Evolutionary conservation across 176 grass and related monocot genomes (phyloP), one percentile per base, ranked within the genome.

Genomic region (Oryza glumipatula): DNA sequence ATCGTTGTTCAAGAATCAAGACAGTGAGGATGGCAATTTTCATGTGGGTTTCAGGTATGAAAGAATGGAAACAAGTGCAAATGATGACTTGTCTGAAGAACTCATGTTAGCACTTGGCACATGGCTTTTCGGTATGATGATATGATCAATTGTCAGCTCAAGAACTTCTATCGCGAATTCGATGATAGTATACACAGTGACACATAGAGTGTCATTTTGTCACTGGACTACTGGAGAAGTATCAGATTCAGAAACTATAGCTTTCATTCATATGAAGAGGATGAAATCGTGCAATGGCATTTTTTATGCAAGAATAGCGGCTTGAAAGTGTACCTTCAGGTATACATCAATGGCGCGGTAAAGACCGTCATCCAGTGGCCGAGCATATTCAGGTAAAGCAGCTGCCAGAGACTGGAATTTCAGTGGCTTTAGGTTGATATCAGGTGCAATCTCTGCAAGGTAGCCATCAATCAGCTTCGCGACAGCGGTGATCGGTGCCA

Each of bases 331-430:
- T 85, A 89, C 92, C 89, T 94, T 94, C 5, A 94, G 70, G 65
- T 94, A 94, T 75, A 94, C 86, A 82, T 94, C 92, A 65, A 94
- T 72, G 10, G 92, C 87, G 0, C 92, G 84, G 83, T 94, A 94
- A 74, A 94, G 80, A 13, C 89, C 92, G 63, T 94, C 92, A 24
- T 90, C 86, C 24, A 79, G 67, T 36, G 86, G 75, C 13, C 87
- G 89, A 67, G 92, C 86, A 80, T 89, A 94, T 30, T 82, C 84
- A 41, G 92, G 92, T 72, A 94, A 82, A 67, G 84, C 77, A 32
- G 91, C 84, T 5, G 89, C 89, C 67, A 94, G 66, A 48, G 80
- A 74, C 52, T 87, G 63, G 24, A 94, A 92, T 63, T 89, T 92
- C 2, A 74, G 84, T 43, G 87, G 87, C 65, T 87, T 94, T 52